Conservation (phyloP, 1,139 yeast species). For the Candida sojae region DNA sequence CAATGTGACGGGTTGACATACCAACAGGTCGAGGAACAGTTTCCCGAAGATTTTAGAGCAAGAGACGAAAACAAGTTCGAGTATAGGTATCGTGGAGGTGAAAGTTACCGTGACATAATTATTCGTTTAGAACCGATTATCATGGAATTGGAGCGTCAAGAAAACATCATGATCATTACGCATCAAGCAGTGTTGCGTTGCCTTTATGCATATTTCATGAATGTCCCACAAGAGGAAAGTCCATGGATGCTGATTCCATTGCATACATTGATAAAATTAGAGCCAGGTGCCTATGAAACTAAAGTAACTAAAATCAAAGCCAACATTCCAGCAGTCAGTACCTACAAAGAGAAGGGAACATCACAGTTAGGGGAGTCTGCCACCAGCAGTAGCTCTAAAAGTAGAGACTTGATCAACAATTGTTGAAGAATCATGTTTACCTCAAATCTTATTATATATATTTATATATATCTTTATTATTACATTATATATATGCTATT, state of each 20-base stretch:
- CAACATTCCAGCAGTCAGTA: constrained; percentile 95
- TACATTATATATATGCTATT: too few relatives aligned
- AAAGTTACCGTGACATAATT: constrained; percentile 92
- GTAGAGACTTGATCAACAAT: constrained; percentile 44
- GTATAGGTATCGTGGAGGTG: constrained; percentile 96
- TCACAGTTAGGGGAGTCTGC: constrained; percentile 68
- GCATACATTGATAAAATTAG: constrained; percentile 89
- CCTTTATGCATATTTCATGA: constrained; percentile 96
- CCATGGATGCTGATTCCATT: constrained; percentile 99
- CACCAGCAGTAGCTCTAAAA: constrained; percentile 23
- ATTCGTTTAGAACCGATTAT: constrained; percentile 93
- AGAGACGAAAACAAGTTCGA: constrained; percentile 96
- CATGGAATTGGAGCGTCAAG: constrained; percentile 97
- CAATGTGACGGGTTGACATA: constrained; percentile 97
- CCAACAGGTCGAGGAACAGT: constrained; percentile 67
- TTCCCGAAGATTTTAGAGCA: constrained; percentile 87
- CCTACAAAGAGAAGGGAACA: constrained; percentile 93
- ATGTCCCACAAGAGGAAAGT: constrained; percentile 93
- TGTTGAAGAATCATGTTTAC: constrained; percentile 15
- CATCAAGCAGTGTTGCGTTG: constrained; percentile 98
- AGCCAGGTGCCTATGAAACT: constrained; percentile 92
- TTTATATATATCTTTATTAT: background rate
- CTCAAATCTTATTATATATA: background rate
- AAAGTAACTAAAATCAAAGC: constrained; percentile 88
- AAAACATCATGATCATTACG: constrained; percentile 90